Evolutionary conservation across 164 flowering plant species (phyloP).

Genomic region (Piper longum): DNA sequence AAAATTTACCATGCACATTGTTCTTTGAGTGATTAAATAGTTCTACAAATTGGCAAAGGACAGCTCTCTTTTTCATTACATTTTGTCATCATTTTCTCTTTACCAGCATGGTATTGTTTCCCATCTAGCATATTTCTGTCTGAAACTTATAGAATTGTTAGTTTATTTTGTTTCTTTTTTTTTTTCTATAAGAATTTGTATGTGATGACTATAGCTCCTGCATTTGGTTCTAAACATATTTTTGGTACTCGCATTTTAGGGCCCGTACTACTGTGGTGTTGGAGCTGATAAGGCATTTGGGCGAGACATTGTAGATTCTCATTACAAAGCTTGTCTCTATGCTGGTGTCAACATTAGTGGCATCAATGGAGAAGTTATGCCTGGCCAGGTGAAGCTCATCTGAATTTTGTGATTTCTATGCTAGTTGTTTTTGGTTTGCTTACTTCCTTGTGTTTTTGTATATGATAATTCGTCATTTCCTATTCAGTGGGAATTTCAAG

Average conservation of each 20-base stretch:
- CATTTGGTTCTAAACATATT: background rate
- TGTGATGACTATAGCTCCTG: too few relatives aligned
- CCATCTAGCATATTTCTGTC: too few relatives aligned
- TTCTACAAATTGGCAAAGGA: too few relatives aligned
- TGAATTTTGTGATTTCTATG: background rate
- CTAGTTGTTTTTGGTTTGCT: background rate
- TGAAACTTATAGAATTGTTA: too few relatives aligned
- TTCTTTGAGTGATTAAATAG: too few relatives aligned
- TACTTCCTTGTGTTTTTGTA: background rate
- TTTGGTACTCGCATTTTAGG: constrained; percentile 11
- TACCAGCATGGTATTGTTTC: too few relatives aligned
- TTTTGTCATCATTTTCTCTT: too few relatives aligned
- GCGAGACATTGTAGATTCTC: constrained; percentile 33
- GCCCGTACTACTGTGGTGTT: constrained; percentile 34
- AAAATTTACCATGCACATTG: too few relatives aligned
- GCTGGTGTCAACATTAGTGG: constrained; percentile 43
- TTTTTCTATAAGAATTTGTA: too few relatives aligned
- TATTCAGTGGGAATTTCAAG: constrained; percentile 88
- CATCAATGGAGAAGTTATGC: constrained; percentile 46
- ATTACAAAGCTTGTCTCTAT: constrained; percentile 39
- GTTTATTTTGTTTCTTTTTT: too few relatives aligned
- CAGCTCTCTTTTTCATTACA: too few relatives aligned
- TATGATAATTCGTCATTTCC: background rate
- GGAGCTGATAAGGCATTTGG: constrained; percentile 40
- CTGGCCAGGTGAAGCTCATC: constrained; percentile 24